Evolutionary conservation across 2,329 filamentous ascomycete genomes (phyloP).

Genomic region (Xylaria digitata): DNA sequence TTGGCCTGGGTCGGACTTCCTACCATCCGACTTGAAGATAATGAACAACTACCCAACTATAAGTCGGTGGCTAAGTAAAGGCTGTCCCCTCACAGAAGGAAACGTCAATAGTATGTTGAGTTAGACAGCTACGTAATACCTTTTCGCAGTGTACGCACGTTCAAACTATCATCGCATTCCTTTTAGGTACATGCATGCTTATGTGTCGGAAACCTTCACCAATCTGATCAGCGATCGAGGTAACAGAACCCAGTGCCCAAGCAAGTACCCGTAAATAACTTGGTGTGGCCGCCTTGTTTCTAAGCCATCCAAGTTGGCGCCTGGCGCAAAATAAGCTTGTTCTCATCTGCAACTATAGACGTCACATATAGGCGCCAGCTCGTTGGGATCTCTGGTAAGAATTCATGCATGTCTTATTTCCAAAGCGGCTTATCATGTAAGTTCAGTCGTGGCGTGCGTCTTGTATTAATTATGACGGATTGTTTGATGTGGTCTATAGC

Average conservation of each 20-base stretch:
- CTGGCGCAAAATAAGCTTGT: constrained; percentile 18
- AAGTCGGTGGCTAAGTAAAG: too few species aligned
- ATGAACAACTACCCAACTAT: too few species aligned
- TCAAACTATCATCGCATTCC: not conserved
- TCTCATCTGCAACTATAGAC: constrained; percentile 2
- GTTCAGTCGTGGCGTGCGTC: constrained; percentile 21
- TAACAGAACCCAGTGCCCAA: not conserved
- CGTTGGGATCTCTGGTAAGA: constrained; percentile 1
- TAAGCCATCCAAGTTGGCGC: not conserved
- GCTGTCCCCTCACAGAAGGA: not conserved
- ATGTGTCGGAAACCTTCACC: not conserved
- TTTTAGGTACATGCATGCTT: not conserved
- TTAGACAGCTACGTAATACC: not conserved
- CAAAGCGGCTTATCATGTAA: constrained; percentile 27
- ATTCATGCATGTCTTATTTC: constrained; percentile 19
- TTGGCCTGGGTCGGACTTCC: not conserved
- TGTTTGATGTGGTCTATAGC: not conserved
- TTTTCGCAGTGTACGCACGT: too few species aligned
- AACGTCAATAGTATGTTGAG: too few species aligned
- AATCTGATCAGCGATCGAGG: not conserved
- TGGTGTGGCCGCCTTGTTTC: not conserved
- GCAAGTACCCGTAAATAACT: not conserved
- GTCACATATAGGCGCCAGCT: constrained; percentile 8
- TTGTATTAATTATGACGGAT: constrained; percentile 5
- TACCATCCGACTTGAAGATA: not conserved